phyloP scores from a whole-genome alignment of 352 stramenopile species.

The Phytophthora fragariae region DNA sequence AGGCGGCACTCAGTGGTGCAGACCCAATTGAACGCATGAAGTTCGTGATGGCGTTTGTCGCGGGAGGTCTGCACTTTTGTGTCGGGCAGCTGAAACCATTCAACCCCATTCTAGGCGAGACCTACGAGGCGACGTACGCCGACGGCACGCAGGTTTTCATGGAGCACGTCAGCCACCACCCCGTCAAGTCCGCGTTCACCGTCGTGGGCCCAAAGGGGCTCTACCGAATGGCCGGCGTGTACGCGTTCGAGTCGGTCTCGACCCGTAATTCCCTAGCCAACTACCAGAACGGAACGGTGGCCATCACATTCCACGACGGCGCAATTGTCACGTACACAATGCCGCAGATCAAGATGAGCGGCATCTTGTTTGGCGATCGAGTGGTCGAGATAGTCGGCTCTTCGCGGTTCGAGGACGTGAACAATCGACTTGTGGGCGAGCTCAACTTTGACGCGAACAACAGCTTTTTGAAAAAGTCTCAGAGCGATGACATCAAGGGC shows the following conservation, averaged over 20 bases:
- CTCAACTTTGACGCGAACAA: constrained; percentile 74
- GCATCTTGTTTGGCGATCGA: constrained; percentile 73
- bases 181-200: constrained; percentile 69
- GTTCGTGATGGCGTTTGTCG: constrained; percentile 74
- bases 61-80: constrained; percentile 76
- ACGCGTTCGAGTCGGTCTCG: constrained; percentile 79
- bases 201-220: constrained; percentile 55
- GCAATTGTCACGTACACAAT: constrained; percentile 69
- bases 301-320: constrained; percentile 63
- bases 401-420: constrained; percentile 58
- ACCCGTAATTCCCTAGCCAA: constrained; percentile 77
- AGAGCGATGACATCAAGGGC: constrained; percentile 77
- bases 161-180: constrained; percentile 81
- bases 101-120: constrained; percentile 85
- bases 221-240: constrained; percentile 63
- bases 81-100: constrained; percentile 81
- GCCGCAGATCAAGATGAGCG: constrained; percentile 85
- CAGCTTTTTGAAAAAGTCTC: constrained; percentile 70
- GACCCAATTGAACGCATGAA: constrained; percentile 78
- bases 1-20: constrained; percentile 52
- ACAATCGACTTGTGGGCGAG: constrained; percentile 54
- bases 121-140: constrained; percentile 76
- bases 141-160: constrained; percentile 75
- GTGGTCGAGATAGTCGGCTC: constrained; percentile 71
- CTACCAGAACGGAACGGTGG: constrained; percentile 56